Percentiles rank a stretch among this genome's conserved stretches.
These are phyloP conservation scores for Halophytophthora polymorphica DNA, from an alignment of 352 stramenopile genomes.

Conservation along the genomic window DNA sequence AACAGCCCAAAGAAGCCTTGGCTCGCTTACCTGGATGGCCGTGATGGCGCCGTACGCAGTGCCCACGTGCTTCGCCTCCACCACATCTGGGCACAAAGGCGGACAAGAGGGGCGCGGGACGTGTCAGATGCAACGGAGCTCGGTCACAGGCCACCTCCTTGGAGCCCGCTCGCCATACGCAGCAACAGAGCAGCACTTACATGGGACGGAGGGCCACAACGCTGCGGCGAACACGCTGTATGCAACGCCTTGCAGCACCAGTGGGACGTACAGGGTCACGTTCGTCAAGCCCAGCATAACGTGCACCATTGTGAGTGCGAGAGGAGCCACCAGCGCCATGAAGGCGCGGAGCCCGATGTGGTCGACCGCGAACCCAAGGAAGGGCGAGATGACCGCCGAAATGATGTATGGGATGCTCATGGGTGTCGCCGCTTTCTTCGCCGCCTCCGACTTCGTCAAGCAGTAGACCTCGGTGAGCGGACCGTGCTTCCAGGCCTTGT, in stretches of 20 bases:
- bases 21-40: slow-evolving; percentile 80
- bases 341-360: slow-evolving; percentile 80
- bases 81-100: slow-evolving; percentile 51
- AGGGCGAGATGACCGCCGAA: slow-evolving; percentile 84
- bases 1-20: not conserved
- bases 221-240: slow-evolving; percentile 92
- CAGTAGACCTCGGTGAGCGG: slow-evolving; percentile 61
- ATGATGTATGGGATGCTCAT: slow-evolving; percentile 94
- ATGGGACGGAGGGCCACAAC: slow-evolving; percentile 90
- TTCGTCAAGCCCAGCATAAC: slow-evolving; percentile 74
- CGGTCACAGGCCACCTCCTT: too few species aligned
- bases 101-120: too few species aligned
- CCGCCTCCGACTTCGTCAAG: slow-evolving; percentile 55
- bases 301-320: slow-evolving; percentile 84
- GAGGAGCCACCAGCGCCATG: slow-evolving; percentile 71
- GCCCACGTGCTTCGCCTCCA: slow-evolving; percentile 84
- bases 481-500: slow-evolving; percentile 64
- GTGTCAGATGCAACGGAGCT: too few species aligned
- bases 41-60: slow-evolving; percentile 93
- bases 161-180: too few species aligned
- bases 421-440: slow-evolving; percentile 65
- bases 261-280: slow-evolving; percentile 74
- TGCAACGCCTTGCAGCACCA: slow-evolving; percentile 89
- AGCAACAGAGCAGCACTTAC: slow-evolving; percentile 20
- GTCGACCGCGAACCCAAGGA: slow-evolving; percentile 91